These are phyloP conservation scores for Ormosia emarginata DNA, from an alignment of 306 rosid species.

Conservation along the genomic window DNA sequence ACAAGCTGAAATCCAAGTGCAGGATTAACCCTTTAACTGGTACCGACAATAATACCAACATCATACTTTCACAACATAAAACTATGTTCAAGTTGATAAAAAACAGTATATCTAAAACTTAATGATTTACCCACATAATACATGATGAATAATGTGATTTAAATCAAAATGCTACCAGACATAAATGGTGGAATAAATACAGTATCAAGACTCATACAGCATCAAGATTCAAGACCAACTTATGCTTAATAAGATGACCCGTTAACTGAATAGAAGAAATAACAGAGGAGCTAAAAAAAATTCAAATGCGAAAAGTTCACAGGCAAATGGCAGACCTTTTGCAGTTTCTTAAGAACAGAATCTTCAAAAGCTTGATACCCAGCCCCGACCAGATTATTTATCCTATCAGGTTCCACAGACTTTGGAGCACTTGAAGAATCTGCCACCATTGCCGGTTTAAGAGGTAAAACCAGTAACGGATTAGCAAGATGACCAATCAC, in stretches of 20 bases:
- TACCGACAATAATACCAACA: not conserved
- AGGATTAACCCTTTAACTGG: not conserved
- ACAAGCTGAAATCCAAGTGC: not conserved
- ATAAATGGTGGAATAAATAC: not conserved
- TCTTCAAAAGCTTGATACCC: conserved; percentile 81
- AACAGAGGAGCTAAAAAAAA: not conserved
- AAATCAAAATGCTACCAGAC: not conserved
- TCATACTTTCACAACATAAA: not conserved
- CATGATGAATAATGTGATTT: not conserved
- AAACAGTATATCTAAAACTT: not conserved
- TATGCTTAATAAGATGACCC: not conserved
- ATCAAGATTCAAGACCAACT: not conserved
- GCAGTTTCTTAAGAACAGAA: conserved; percentile 72
- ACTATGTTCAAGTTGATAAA: not conserved
- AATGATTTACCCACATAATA: not conserved
- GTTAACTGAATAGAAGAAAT: not conserved
- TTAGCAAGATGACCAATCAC: conserved; percentile 73
- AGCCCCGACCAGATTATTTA: conserved; percentile 62
- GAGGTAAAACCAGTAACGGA: conserved; percentile 78
- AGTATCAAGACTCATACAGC: not conserved
- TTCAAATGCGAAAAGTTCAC: not conserved
- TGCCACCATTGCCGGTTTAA: conserved; percentile 49
- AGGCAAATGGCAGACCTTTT: conserved; percentile 49
- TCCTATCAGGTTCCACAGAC: conserved; percentile 40
- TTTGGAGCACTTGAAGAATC: conserved; percentile 40